Conservation (phyloP, 2,329 filamentous ascomycete species). For the Tolypocladium album region DNA sequence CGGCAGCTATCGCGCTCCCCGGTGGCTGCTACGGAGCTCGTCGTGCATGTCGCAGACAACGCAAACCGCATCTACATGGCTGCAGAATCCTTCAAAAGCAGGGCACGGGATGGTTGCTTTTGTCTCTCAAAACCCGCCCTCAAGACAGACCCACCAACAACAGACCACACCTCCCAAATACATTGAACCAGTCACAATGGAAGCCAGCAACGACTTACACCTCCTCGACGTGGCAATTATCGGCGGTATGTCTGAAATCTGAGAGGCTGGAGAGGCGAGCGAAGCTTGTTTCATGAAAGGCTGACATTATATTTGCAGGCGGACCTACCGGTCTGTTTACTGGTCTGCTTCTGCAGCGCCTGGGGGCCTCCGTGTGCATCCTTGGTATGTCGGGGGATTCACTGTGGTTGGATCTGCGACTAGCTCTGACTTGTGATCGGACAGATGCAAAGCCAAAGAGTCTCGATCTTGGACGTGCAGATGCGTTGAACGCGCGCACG, state of each 20-base stretch:
- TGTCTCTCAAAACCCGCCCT: neutral
- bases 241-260: slow-evolving; percentile 16
- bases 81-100: neutral
- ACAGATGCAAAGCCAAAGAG: slow-evolving; percentile 26
- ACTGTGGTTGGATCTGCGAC: neutral
- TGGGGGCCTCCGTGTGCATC: slow-evolving; percentile 29
- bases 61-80: neutral
- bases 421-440: neutral
- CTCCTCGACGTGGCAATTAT: slow-evolving; percentile 24
- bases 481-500: slow-evolving; percentile 36
- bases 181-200: neutral
- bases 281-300: neutral
- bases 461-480: slow-evolving; percentile 31
- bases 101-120: neutral
- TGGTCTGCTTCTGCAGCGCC: slow-evolving; percentile 28
- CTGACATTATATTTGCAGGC: slow-evolving; percentile 13
- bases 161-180: neutral
- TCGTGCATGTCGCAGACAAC: neutral
- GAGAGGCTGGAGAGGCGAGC: neutral
- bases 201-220: slow-evolving; percentile 2
- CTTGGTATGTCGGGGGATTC: slow-evolving; percentile 15
- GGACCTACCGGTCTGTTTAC: slow-evolving; percentile 35
- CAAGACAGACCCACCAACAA: neutral
- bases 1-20: neutral
- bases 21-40: neutral